Evolutionary conservation across 208 protist species (phyloP).

Genomic region (Crithidia mellificae): DNA sequence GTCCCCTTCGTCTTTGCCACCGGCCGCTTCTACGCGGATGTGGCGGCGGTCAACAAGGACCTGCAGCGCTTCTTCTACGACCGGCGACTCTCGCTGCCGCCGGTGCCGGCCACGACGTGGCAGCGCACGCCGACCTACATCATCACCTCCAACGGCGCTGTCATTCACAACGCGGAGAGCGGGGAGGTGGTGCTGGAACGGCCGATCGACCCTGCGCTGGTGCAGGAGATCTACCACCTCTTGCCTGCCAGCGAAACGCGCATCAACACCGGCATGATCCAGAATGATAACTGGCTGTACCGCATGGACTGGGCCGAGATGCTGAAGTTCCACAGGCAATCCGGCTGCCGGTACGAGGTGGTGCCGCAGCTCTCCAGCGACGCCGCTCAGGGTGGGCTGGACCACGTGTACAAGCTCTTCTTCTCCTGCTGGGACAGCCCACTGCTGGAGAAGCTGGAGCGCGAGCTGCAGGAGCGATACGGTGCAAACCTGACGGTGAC

Average conservation of each 20-base stretch:
- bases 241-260: conserved; percentile 39
- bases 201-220: conserved; percentile 26
- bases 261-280: conserved; percentile 58
- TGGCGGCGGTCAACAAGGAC: conserved; percentile 42
- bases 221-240: conserved; percentile 38
- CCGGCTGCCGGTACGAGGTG: conserved; percentile 52
- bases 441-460: conserved; percentile 34
- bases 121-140: conserved; percentile 25
- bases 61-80: conserved; percentile 50
- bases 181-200: conserved; percentile 38
- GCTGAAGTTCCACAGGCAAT: conserved; percentile 50
- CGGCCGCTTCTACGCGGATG: conserved; percentile 57
- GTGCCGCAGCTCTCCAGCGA: conserved; percentile 21
- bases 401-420: conserved; percentile 57
- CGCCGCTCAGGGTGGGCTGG: conserved; percentile 1
- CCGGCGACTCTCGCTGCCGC: conserved; percentile 39
- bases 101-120: conserved; percentile 12
- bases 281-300: conserved; percentile 31
- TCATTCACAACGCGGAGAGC: conserved; percentile 45
- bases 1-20: conserved; percentile 79
- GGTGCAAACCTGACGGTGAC: conserved; percentile 31
- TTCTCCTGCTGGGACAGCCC: conserved; percentile 52
- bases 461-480: conserved; percentile 38
- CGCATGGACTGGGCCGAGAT: conserved; percentile 52
- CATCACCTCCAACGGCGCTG: conserved; percentile 63